Evolutionary conservation across 352 stramenopile species (phyloP).

Genomic region (Globisporangium nodosum): DNA sequence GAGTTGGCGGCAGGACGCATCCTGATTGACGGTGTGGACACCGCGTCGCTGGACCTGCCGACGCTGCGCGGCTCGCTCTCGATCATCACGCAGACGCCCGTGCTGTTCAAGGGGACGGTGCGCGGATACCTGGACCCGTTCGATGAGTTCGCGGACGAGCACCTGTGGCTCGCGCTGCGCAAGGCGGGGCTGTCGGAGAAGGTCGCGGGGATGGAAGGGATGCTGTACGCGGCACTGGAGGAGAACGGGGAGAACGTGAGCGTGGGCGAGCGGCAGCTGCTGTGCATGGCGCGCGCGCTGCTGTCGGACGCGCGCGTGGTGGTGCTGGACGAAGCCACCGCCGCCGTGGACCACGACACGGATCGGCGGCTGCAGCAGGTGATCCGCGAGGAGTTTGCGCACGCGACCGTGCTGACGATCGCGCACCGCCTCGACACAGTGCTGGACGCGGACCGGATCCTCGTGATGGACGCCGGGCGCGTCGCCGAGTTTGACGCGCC

Average conservation of each 20-base stretch:
- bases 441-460: conserved; percentile 94
- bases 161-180: conserved; percentile 44
- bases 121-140: conserved; percentile 55
- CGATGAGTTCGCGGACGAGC: conserved; percentile 62
- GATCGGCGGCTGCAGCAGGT: conserved; percentile 63
- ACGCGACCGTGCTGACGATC: conserved; percentile 95
- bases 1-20: conserved; percentile 88
- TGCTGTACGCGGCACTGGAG: conserved; percentile 63
- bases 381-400: conserved; percentile 84
- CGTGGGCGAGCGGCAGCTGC: conserved; percentile 92
- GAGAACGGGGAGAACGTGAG: conserved; percentile 92
- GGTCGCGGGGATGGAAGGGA: conserved; percentile 52
- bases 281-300: conserved; percentile 95
- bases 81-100: conserved; percentile 93
- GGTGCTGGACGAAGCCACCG: conserved; percentile 83
- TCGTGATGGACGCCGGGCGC: conserved; percentile 93
- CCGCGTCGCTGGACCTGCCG: conserved; percentile 72
- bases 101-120: conserved; percentile 91
- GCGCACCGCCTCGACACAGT: conserved; percentile 96
- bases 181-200: conserved; percentile 31
- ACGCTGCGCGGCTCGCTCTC: conserved; percentile 86
- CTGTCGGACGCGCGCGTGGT: conserved; percentile 86
- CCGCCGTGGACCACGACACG: conserved; percentile 80
- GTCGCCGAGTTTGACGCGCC: conserved; percentile 86
- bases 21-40: conserved; percentile 90